Conservation (phyloP, 2,329 filamentous ascomycete genomes). For the Ophiostoma ulmi region DNA sequence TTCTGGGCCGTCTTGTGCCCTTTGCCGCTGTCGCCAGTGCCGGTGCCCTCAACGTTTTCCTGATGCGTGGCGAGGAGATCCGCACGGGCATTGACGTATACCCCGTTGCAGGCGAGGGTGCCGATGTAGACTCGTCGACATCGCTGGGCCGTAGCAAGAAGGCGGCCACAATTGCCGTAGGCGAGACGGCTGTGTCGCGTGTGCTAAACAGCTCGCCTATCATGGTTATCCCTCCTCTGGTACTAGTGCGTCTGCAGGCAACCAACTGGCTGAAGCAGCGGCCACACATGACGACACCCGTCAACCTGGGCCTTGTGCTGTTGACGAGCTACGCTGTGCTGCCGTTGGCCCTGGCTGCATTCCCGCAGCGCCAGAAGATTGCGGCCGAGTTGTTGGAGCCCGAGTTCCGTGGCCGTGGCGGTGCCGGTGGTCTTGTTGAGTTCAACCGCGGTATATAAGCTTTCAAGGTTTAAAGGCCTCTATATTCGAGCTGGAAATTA, state of each 20-base stretch:
- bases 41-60: conserved; percentile 87
- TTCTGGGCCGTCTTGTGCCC: conserved; percentile 82
- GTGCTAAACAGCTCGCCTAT: conserved; percentile 93
- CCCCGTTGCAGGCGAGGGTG: conserved; percentile 49
- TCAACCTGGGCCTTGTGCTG: conserved; percentile 85
- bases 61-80: conserved; percentile 97
- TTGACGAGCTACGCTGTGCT: conserved; percentile 82
- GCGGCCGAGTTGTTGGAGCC: conserved; percentile 70
- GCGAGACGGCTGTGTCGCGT: conserved; percentile 84
- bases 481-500: too few species aligned
- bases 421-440: conserved; percentile 76
- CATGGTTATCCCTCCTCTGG: conserved; percentile 89
- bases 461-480: conserved; percentile 36
- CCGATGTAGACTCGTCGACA: conserved; percentile 52
- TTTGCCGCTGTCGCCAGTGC: conserved; percentile 93
- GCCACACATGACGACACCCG: conserved; percentile 69
- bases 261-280: conserved; percentile 73
- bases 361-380: conserved; percentile 85
- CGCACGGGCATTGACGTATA: conserved; percentile 87
- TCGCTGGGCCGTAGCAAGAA: conserved; percentile 82
- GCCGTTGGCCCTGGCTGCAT: conserved; percentile 82
- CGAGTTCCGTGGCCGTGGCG: conserved; percentile 79
- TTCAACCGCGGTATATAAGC: conserved; percentile 80
- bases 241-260: conserved; percentile 79
- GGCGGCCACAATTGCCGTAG: conserved; percentile 83